Percentiles rank a stretch among this genome's conserved stretches.
Conservation (phyloP, 345 rosid species). For the Turnera subulata region DNA sequence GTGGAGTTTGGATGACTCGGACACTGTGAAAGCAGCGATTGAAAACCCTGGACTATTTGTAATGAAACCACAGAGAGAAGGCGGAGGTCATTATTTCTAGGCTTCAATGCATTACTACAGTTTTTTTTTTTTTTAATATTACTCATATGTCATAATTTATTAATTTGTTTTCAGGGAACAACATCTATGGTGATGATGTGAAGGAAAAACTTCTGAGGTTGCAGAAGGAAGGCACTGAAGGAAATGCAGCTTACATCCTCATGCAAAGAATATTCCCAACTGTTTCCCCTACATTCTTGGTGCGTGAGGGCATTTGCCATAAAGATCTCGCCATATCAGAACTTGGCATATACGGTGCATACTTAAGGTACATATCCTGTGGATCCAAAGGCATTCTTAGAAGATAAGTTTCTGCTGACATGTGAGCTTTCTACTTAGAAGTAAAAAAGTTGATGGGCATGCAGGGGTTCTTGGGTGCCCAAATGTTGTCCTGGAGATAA, state of each 20-base stretch:
- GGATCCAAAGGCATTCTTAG: too few species aligned
- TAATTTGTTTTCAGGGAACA: slow-evolving; percentile 40
- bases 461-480: too few species aligned
- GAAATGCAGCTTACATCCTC: slow-evolving; percentile 87
- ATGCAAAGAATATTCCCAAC: slow-evolving; percentile 96
- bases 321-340: slow-evolving; percentile 77
- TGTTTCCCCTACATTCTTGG: slow-evolving; percentile 49
- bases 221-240: slow-evolving; percentile 56
- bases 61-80: slow-evolving; percentile 99
- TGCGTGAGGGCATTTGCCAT: slow-evolving; percentile 71
- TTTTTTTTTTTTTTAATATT: not conserved
- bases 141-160: not conserved
- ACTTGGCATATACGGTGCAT: slow-evolving; percentile 83
- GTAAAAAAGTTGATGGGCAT: too few species aligned
- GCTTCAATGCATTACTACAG: not conserved
- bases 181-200: slow-evolving; percentile 80
- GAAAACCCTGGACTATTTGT: slow-evolving; percentile 68
- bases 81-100: slow-evolving; percentile 62
- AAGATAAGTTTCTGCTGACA: too few species aligned
- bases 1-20: slow-evolving; percentile 86
- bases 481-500: too few species aligned
- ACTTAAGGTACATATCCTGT: slow-evolving; percentile 59
- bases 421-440: too few species aligned
- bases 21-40: slow-evolving; percentile 59
- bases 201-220: slow-evolving; percentile 64